These are phyloP conservation scores for Lichtheimia ramosa DNA, from an alignment of 371 early-diverging fungal genomes.

Conservation along the genomic window DNA sequence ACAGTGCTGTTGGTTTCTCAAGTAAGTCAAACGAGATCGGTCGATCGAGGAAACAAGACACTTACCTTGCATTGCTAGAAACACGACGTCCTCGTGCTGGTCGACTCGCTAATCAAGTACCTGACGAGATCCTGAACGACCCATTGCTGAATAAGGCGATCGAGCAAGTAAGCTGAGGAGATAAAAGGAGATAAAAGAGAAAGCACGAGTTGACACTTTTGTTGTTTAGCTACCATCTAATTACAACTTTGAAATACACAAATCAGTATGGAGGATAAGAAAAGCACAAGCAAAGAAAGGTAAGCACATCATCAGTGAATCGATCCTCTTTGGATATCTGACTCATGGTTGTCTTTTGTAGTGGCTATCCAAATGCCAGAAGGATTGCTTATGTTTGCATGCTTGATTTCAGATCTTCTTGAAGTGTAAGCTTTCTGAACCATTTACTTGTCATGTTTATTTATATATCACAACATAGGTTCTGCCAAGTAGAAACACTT, in stretches of 20 bases:
- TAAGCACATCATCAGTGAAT: conserved; percentile 13
- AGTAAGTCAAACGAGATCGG: conserved; percentile 23
- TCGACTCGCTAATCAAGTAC: conserved; percentile 77
- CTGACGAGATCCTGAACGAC: conserved; percentile 84
- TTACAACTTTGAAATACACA: conserved; percentile 99
- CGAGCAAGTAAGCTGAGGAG: conserved; percentile 53
- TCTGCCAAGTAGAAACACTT: conserved; percentile 87
- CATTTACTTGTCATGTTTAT: background rate
- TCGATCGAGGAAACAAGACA: background rate
- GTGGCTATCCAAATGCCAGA: conserved; percentile 99
- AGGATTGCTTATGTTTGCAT: conserved; percentile 96
- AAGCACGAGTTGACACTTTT: background rate
- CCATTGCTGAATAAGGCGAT: conserved; percentile 79
- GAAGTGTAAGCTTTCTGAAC: conserved; percentile 60
- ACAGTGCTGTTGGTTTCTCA: conserved; percentile 52
- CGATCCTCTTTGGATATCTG: background rate
- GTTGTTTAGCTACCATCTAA: conserved; percentile 80
- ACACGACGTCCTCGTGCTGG: conserved; percentile 23
- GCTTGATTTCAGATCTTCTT: conserved; percentile 89
- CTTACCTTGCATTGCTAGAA: conserved; percentile 6
- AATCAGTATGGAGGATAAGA: conserved; percentile 92
- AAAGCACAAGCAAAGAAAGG: conserved; percentile 78
- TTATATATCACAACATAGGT: conserved; percentile 45
- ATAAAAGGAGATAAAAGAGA: background rate
- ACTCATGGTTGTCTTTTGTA: conserved; percentile 18